phyloP scores from a whole-genome alignment of 192 early-diverging fungal genomes.

The Paraglomus brasilianum region DNA sequence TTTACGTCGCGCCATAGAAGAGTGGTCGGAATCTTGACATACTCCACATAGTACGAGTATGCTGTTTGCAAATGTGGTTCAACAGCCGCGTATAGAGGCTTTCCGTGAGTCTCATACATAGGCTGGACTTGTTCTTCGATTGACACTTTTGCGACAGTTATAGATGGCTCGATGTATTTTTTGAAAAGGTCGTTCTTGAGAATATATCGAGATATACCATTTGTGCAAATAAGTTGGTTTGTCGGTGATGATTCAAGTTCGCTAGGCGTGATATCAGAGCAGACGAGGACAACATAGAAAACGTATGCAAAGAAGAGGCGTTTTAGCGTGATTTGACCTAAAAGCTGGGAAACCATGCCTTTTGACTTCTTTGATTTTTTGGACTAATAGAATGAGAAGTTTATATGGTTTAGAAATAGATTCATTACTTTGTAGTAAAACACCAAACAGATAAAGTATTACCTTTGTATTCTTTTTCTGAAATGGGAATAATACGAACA shows the following conservation, averaged over 20 bases:
- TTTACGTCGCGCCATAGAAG: neutral
- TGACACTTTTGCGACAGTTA: neutral
- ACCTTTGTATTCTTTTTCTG: too few relatives aligned
- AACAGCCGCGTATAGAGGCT: neutral
- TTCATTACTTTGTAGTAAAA: too few relatives aligned
- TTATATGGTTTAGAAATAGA: too few relatives aligned
- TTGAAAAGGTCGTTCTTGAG: slow-evolving; percentile 14
- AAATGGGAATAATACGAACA: too few relatives aligned
- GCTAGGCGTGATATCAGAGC: too few relatives aligned
- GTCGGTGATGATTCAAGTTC: neutral
- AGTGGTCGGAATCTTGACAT: slow-evolving; percentile 1
- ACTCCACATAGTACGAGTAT: neutral
- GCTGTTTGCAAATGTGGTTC: neutral
- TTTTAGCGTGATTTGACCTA: too few relatives aligned
- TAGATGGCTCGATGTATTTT: slow-evolving; percentile 7
- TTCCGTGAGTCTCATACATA: slow-evolving; percentile 12
- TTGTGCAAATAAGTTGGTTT: neutral
- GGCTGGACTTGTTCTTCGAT: neutral
- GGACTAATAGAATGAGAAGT: too few relatives aligned
- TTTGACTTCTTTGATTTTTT: too few relatives aligned
- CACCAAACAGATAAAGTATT: too few relatives aligned
- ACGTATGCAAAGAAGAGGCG: too few relatives aligned
- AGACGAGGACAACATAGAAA: too few relatives aligned
- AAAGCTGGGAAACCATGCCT: too few relatives aligned
- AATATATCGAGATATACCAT: slow-evolving; percentile 23